Evolutionary conservation across 2,329 filamentous ascomycete genomes (phyloP).

Genomic region (Botrytis aclada): DNA sequence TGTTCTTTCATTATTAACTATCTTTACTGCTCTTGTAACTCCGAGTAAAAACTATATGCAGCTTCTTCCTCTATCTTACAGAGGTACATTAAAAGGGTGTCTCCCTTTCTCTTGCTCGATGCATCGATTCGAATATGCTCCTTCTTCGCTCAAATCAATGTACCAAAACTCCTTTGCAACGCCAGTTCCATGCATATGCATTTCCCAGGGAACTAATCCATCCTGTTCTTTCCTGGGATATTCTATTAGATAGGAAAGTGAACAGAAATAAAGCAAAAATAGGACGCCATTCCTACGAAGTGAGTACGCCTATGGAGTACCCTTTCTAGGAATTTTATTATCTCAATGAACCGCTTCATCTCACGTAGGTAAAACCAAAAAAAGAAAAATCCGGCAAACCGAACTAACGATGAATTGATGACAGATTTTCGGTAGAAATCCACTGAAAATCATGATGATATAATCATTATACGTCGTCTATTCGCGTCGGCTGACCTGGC

Average conservation of each 20-base stretch:
- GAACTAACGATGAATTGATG: neutral
- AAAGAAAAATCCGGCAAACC: neutral
- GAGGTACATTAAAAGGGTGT: constrained; percentile 10
- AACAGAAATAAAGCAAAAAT: neutral
- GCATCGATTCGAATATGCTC: constrained; percentile 9
- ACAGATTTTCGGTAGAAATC: neutral
- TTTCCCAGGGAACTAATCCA: neutral
- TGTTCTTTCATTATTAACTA: constrained; percentile 3
- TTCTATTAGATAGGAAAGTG: constrained; percentile 15
- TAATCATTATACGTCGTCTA: constrained; percentile 19
- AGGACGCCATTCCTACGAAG: constrained; percentile 10
- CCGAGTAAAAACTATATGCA: constrained; percentile 8
- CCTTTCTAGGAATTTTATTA: constrained; percentile 4
- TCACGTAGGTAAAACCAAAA: neutral
- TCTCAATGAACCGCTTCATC: neutral
- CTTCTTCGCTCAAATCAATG: constrained; percentile 13
- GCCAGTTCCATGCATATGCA: constrained; percentile 13
- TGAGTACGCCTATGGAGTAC: neutral
- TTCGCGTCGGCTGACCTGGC: constrained; percentile 32
- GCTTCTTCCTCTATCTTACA: constrained; percentile 15
- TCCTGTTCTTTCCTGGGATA: constrained; percentile 10
- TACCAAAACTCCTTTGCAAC: constrained; percentile 8
- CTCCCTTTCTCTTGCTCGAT: constrained; percentile 2
- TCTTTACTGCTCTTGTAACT: constrained; percentile 14
- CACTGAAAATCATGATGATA: neutral